A percentile compares a stretch with the other conserved stretches of the same genome.
Conservation (phyloP, 495 filamentous ascomycete species). For the Penicillium subrubescens region DNA sequence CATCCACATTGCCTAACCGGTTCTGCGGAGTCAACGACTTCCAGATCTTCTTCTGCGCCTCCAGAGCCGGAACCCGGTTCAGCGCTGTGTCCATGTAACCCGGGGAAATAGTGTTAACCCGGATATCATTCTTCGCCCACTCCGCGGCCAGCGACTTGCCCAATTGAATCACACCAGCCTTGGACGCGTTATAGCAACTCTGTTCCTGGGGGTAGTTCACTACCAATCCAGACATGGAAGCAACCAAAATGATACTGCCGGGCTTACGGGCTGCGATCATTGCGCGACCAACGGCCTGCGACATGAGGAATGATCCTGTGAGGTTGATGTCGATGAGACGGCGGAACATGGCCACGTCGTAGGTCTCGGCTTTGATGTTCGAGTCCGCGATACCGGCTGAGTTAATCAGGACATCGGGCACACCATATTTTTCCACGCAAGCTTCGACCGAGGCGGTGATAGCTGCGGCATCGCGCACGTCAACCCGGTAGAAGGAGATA, state of each 20-base stretch:
- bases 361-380: constrained; percentile 9
- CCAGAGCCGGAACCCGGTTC: constrained; percentile 31
- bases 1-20: constrained; percentile 44
- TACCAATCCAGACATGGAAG: constrained; percentile 64
- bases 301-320: constrained; percentile 5
- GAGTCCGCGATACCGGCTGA: constrained; percentile 36
- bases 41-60: constrained; percentile 21
- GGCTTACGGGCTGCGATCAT: constrained; percentile 32
- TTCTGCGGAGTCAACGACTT: constrained; percentile 64
- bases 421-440: constrained; percentile 7
- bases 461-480: constrained; percentile 6
- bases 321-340: constrained; percentile 9
- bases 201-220: constrained; percentile 71
- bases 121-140: constrained; percentile 71
- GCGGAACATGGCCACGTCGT: constrained; percentile 9
- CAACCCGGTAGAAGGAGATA: constrained; percentile 6
- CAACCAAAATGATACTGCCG: constrained; percentile 58
- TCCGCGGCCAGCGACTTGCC: constrained; percentile 77
- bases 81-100: constrained; percentile 82
- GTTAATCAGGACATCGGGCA: constrained; percentile 66
- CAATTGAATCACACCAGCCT: constrained; percentile 51
- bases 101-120: constrained; percentile 76
- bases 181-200: constrained; percentile 69
- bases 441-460: constrained; percentile 8
- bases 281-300: constrained; percentile 1